A percentile compares a stretch with the other conserved stretches of the same genome.
Conservation (phyloP, 2,329 filamentous ascomycete genomes). For the Phyllosticta citriasiana region DNA sequence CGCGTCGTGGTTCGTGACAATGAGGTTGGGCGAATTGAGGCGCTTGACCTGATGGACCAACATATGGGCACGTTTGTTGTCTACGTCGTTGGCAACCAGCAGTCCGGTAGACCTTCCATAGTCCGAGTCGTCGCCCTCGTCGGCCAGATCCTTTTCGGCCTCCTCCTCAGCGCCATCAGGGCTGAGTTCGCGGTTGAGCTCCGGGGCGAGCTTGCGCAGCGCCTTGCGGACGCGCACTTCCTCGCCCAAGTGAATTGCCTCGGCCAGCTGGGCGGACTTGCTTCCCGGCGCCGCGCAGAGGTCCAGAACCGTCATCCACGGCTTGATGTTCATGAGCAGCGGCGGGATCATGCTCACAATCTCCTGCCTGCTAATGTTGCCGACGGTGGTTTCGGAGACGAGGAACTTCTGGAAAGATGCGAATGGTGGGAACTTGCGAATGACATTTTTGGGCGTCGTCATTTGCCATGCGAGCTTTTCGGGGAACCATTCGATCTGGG, state of each 20-base stretch:
- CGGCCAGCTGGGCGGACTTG: slow-evolving; percentile 90
- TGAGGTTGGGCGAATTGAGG: slow-evolving; percentile 87
- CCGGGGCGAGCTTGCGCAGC: slow-evolving; percentile 52
- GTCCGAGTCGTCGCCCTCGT: slow-evolving; percentile 45
- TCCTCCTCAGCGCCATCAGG: slow-evolving; percentile 28
- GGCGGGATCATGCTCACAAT: slow-evolving; percentile 99
- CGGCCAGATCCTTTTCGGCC: slow-evolving; percentile 17
- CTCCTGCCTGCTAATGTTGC: slow-evolving; percentile 95
- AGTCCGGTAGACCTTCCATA: slow-evolving; percentile 83
- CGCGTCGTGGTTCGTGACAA: slow-evolving; percentile 96
- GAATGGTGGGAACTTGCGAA: slow-evolving; percentile 89
- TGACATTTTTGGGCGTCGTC: slow-evolving; percentile 93
- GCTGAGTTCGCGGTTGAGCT: slow-evolving; percentile 49
- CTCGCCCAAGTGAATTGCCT: slow-evolving; percentile 88
- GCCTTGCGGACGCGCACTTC: slow-evolving; percentile 73
- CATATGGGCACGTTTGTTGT: slow-evolving; percentile 96
- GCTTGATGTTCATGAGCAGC: slow-evolving; percentile 79
- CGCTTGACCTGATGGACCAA: slow-evolving; percentile 96
- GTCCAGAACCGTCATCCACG: slow-evolving; percentile 87
- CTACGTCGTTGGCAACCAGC: slow-evolving; percentile 88
- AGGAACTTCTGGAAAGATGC: slow-evolving; percentile 95
- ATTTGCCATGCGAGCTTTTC: slow-evolving; percentile 94
- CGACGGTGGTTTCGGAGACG: slow-evolving; percentile 91
- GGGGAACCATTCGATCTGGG: slow-evolving; percentile 82
- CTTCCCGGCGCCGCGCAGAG: slow-evolving; percentile 95